Evolutionary conservation across 2,329 filamentous ascomycete genomes (phyloP).

Genomic region (Thielaviopsis euricoi): DNA sequence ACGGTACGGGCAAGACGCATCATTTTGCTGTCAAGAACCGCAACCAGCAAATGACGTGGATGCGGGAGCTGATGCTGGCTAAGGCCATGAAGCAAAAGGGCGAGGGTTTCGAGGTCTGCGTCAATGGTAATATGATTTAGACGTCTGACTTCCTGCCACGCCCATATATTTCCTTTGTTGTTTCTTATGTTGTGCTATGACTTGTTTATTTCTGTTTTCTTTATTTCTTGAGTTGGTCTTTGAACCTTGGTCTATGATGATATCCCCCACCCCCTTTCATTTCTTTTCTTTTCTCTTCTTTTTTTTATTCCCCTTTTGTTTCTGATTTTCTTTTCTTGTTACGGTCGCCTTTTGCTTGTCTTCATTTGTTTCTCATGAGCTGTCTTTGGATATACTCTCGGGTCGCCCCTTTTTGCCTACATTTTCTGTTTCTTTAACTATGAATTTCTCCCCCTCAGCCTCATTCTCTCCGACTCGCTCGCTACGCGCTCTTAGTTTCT

Average conservation of each 20-base stretch:
- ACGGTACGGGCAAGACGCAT: slow-evolving; percentile 65
- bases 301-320: slow-evolving; percentile 9
- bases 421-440: too few species aligned
- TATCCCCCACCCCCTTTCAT: not conserved
- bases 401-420: slow-evolving; percentile 10
- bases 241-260: slow-evolving; percentile 6
- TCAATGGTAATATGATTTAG: slow-evolving; percentile 64
- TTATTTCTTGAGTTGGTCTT: slow-evolving; percentile 12
- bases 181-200: slow-evolving; percentile 8
- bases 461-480: slow-evolving; percentile 13
- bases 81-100: slow-evolving; percentile 75
- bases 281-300: not conserved
- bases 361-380: slow-evolving; percentile 9
- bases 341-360: not conserved
- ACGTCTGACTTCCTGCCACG: not conserved
- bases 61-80: slow-evolving; percentile 81
- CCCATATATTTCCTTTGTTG: slow-evolving; percentile 5
- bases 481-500: slow-evolving; percentile 12
- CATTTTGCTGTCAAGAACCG: slow-evolving; percentile 81
- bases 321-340: slow-evolving; percentile 2
- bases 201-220: slow-evolving; percentile 14
- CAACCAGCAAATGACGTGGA: slow-evolving; percentile 93
- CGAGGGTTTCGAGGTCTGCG: slow-evolving; percentile 65
- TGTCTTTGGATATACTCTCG: slow-evolving; percentile 11
- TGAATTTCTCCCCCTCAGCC: not conserved